phyloP scores from a whole-genome alignment of 2,329 filamentous ascomycete species.

The Penicillium rolfsii region DNA sequence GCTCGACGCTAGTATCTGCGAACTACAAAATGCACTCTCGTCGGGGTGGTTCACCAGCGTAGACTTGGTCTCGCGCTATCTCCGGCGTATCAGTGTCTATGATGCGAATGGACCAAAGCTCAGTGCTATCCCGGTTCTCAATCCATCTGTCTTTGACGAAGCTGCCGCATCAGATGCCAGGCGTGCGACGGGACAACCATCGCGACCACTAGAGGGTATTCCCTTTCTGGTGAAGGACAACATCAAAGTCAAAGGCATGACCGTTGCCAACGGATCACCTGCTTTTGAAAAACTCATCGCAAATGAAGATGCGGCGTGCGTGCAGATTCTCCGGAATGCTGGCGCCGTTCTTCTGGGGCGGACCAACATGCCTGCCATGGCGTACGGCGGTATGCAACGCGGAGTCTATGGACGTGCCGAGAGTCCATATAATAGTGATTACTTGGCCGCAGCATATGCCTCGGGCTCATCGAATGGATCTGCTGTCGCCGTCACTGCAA shows the following conservation, averaged over 20 bases:
- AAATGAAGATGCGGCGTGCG: slow-evolving; percentile 57
- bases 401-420: slow-evolving; percentile 61
- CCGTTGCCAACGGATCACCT: slow-evolving; percentile 57
- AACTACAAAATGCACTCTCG: slow-evolving; percentile 49
- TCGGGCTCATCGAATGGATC: slow-evolving; percentile 64
- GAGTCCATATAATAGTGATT: slow-evolving; percentile 59
- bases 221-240: slow-evolving; percentile 63
- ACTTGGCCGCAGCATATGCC: slow-evolving; percentile 58
- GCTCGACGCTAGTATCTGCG: slow-evolving; percentile 54
- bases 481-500: slow-evolving; percentile 55
- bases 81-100: slow-evolving; percentile 53
- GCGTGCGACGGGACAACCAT: slow-evolving; percentile 42
- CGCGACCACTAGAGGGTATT: slow-evolving; percentile 57
- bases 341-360: slow-evolving; percentile 58
- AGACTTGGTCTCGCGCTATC: slow-evolving; percentile 51
- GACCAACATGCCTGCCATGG: slow-evolving; percentile 65
- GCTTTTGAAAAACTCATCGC: slow-evolving; percentile 57
- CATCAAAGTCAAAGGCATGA: slow-evolving; percentile 59
- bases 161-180: slow-evolving; percentile 53
- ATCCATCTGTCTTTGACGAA: slow-evolving; percentile 51
- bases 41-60: slow-evolving; percentile 49
- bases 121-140: slow-evolving; percentile 56
- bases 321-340: slow-evolving; percentile 51
- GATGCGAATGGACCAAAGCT: slow-evolving; percentile 49
- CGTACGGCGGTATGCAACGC: slow-evolving; percentile 61